Conservation (phyloP, 352 stramenopile species). For the Globisporangium paroecandrum region DNA sequence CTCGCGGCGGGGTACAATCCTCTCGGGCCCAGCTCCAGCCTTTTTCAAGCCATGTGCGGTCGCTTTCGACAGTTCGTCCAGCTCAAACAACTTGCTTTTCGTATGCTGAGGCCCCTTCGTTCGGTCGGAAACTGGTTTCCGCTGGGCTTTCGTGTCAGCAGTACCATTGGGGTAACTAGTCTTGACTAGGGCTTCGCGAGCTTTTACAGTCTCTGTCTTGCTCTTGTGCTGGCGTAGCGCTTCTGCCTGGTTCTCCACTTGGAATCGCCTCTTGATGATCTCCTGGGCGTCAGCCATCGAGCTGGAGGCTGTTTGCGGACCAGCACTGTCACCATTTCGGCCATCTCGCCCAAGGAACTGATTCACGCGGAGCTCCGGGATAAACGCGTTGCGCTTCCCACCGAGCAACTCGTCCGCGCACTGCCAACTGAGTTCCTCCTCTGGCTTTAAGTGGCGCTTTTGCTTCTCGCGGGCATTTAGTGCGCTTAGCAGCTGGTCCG, state of each 20-base stretch:
- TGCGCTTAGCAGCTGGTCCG: constrained; percentile 34
- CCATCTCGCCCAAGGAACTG: neutral
- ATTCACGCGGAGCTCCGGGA: constrained; percentile 20
- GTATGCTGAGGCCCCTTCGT: neutral
- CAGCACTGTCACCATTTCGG: neutral
- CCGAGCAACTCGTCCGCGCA: constrained; percentile 57
- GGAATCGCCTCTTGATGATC: constrained; percentile 44
- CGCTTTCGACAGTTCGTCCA: neutral
- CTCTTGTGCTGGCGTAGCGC: constrained; percentile 23
- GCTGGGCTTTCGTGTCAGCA: neutral
- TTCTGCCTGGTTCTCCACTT: constrained; percentile 41
- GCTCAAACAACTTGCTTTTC: neutral
- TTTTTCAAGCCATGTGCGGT: no score
- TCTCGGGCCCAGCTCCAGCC: neutral
- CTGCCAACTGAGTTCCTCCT: constrained; percentile 35
- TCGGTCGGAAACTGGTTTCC: neutral
- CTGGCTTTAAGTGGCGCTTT: constrained; percentile 8
- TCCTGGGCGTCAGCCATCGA: constrained; percentile 29
- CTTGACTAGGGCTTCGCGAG: neutral
- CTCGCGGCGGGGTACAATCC: neutral
- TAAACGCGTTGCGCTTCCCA: constrained; percentile 47
- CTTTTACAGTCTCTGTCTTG: neutral
- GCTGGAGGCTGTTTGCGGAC: no score
- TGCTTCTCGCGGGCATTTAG: constrained; percentile 23
- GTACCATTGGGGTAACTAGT: no score